Percentiles rank a stretch among this genome's conserved stretches.
Evolutionary conservation across 768 basidiomycete species (phyloP).

Genomic region (Pholiota conissans): DNA sequence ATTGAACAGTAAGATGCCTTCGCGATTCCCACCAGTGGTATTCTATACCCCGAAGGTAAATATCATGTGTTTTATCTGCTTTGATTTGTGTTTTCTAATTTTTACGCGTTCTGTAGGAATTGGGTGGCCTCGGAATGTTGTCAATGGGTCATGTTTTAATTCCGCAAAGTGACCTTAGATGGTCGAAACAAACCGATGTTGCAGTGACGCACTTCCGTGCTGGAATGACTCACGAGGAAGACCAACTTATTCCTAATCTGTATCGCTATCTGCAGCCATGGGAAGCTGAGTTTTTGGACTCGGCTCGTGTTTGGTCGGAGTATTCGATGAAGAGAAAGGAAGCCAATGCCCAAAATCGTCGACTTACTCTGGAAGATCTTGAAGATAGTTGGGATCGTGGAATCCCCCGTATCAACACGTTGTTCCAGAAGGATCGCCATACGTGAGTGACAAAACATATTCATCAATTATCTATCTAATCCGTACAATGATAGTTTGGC

Average conservation of each 20-base stretch:
- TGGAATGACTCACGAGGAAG: conserved; percentile 96
- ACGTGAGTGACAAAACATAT: conserved; percentile 49
- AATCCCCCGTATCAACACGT: conserved; percentile 96
- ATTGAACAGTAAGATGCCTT: conserved; percentile 99
- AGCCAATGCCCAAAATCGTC: conserved; percentile 97
- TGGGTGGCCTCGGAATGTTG: conserved; percentile 98
- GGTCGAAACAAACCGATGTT: conserved; percentile 98
- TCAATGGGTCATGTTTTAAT: conserved; percentile 99
- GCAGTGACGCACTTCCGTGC: conserved; percentile 99
- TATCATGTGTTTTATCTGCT: not conserved
- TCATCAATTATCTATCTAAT: not conserved
- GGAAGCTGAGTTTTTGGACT: conserved; percentile 98
- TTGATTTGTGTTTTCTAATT: not conserved
- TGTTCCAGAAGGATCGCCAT: conserved; percentile 98
- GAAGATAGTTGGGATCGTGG: conserved; percentile 99
- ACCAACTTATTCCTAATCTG: conserved; percentile 94
- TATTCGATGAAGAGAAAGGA: conserved; percentile 99
- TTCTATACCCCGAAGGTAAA: conserved; percentile 91
- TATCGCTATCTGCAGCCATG: conserved; percentile 97
- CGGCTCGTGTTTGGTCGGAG: conserved; percentile 98
- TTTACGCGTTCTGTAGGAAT: conserved; percentile 50
- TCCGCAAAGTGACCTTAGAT: conserved; percentile 94
- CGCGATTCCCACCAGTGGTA: conserved; percentile 94
- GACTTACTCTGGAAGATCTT: conserved; percentile 94
- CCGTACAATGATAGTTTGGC: conserved; percentile 58